Conservation (phyloP, 2,329 filamentous ascomycete genomes). For the Aspergillus fumigatiaffinis region DNA sequence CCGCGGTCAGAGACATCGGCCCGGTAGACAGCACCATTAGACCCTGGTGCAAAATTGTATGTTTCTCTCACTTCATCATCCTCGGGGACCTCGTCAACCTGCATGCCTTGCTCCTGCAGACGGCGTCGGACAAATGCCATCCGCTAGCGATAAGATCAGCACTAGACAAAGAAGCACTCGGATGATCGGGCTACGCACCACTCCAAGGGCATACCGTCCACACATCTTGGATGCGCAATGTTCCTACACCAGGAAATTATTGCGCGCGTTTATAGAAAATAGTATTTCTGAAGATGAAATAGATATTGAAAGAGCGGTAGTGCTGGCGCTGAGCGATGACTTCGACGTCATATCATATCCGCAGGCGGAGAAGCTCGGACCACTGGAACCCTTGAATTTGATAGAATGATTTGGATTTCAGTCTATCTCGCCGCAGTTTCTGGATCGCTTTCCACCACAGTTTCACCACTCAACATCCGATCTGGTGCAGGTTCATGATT, state of each 20-base stretch:
- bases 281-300: neutral
- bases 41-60: conserved; percentile 91
- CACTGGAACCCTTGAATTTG: conserved; percentile 8
- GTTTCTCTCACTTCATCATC: conserved; percentile 69
- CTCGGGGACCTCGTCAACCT: conserved; percentile 64
- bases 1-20: conserved; percentile 64
- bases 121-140: conserved; percentile 71
- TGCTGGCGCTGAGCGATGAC: neutral
- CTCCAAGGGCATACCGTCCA: conserved; percentile 61
- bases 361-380: conserved; percentile 24
- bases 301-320: neutral
- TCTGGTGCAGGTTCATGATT: neutral
- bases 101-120: conserved; percentile 70
- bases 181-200: conserved; percentile 45
- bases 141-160: conserved; percentile 51
- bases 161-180: neutral
- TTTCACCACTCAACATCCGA: neutral
- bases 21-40: conserved; percentile 79
- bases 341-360: conserved; percentile 22
- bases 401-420: conserved; percentile 7
- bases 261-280: neutral
- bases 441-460: neutral
- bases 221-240: conserved; percentile 52
- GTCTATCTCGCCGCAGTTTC: conserved; percentile 4
- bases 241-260: neutral